Conservation (phyloP, 495 filamentous ascomycete species). For the Aspergillus incahuasiensis region DNA sequence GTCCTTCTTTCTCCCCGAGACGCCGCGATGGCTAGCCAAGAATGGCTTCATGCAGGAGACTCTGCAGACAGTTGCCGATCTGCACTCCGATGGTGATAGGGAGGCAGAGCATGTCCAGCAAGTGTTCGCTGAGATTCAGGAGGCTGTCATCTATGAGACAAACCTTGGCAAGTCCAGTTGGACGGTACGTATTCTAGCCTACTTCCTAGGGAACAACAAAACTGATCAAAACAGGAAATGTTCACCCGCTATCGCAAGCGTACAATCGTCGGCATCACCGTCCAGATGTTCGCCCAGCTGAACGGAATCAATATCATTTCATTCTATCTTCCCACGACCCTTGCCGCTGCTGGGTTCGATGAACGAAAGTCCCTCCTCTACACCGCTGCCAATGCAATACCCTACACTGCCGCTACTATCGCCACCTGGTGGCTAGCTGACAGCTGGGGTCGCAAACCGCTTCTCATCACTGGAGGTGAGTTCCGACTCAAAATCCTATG, state of each 20-base stretch:
- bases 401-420: conserved; percentile 30
- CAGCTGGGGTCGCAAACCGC: conserved; percentile 37
- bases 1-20: conserved; percentile 25
- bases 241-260: conserved; percentile 30
- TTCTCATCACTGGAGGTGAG: conserved; percentile 29
- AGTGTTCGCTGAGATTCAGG: conserved; percentile 24
- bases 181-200: conserved; percentile 12
- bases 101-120: conserved; percentile 20
- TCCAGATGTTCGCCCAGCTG: conserved; percentile 32
- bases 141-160: conserved; percentile 26
- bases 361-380: conserved; percentile 22
- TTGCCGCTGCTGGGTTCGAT: conserved; percentile 24
- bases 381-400: conserved; percentile 20
- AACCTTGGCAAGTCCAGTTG: conserved; percentile 24
- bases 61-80: conserved; percentile 25
- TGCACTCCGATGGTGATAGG: conserved; percentile 23
- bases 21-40: conserved; percentile 24
- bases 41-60: conserved; percentile 28
- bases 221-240: conserved; percentile 21
- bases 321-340: conserved; percentile 30
- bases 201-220: background rate
- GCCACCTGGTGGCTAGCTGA: conserved; percentile 27
- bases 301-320: conserved; percentile 36
- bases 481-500: no score
- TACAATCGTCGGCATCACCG: conserved; percentile 28